Evolutionary conservation across 2,329 filamentous ascomycete genomes (phyloP), one percentile per base, ranked within the genome.

Genomic region (Aspergillus costaricaensis): DNA sequence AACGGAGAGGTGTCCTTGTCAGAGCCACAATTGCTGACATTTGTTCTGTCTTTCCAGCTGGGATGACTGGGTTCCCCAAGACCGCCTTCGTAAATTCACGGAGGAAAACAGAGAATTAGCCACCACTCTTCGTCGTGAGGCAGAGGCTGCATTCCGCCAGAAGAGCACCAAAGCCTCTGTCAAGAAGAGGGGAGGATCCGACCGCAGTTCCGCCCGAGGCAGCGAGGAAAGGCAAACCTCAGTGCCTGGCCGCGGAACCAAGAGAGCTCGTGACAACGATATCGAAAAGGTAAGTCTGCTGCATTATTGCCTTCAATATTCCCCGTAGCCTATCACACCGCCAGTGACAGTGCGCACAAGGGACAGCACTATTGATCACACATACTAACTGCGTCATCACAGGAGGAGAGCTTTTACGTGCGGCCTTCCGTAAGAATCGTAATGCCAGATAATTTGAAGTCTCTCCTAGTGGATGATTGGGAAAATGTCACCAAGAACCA

Each of bases 1-100:
- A 32, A 17, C 25, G 39, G 39, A 47, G 39, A 43, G 38, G 41
- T 36, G 53, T 19, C 41, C n/a, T 52, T 44, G 21, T 32, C 39
- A 44, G 27, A 49, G 52, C 48, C 27, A 59, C 47, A 59, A 58
- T 67, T 32, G 68, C 60, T 43, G 39, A 58, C 49, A 53, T 51
- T 55, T 15, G 56, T 9, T 59, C 49, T 23, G 56, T 41, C 51
- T 36, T 30, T 54, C 65, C 72, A 91, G 88, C 64, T 99, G 95
- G 95, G 95, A 99, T 80, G 95, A 99, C 80, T 98, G 94, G 94
- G 95, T 98, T 48, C 87, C 91, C 21, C 88, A 92, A 77, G 94
- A 98, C 76, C 91, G 95, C 67, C 89, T 99, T 62, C 89, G 93
- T 73, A 97, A 97, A 80, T 90, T 94, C 75, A 96, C 89, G 55